These are phyloP conservation scores for Chalaropsis ovoidea DNA, from an alignment of 2,329 filamentous ascomycete species.

Conservation along the genomic window DNA sequence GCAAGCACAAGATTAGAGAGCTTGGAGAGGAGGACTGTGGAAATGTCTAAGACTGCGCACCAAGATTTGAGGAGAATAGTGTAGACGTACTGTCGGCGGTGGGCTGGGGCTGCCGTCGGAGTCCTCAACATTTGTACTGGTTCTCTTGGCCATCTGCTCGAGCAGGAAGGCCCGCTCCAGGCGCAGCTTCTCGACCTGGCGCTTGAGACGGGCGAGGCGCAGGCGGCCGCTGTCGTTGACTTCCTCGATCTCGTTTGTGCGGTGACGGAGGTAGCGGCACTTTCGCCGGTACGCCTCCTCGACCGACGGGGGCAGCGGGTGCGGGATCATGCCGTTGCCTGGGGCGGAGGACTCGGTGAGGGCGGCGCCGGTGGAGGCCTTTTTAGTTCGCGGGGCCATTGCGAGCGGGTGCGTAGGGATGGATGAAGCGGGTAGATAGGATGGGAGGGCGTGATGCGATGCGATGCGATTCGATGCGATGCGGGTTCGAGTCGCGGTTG, in stretches of 20 bases:
- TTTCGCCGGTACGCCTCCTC: slow-evolving; percentile 94
- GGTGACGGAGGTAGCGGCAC: slow-evolving; percentile 87
- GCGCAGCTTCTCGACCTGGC: slow-evolving; percentile 83
- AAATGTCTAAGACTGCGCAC: not conserved
- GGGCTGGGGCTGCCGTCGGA: slow-evolving; percentile 70
- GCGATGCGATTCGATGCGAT: not conserved
- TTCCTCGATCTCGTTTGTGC: slow-evolving; percentile 82
- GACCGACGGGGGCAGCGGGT: slow-evolving; percentile 70
- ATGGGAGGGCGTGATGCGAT: not conserved
- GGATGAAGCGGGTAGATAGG: not conserved
- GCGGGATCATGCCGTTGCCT: slow-evolving; percentile 42
- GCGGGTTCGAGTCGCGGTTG: no score
- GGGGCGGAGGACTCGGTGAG: slow-evolving; percentile 19
- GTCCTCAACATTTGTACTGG: slow-evolving; percentile 64
- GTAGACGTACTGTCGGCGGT: slow-evolving; percentile 58
- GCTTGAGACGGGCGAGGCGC: slow-evolving; percentile 67
- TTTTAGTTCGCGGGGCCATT: slow-evolving; percentile 25
- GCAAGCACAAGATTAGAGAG: slow-evolving; percentile 17
- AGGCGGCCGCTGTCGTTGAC: slow-evolving; percentile 76
- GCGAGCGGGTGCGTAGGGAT: not conserved
- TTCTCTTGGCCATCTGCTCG: slow-evolving; percentile 63
- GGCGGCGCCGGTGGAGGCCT: slow-evolving; percentile 14
- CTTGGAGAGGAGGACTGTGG: not conserved
- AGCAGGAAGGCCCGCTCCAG: slow-evolving; percentile 70
- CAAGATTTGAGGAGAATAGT: slow-evolving; percentile 2